Percentiles rank a stretch among this genome's conserved stretches.
Conservation (phyloP, 148 eudicot genomes). For the Persicaria tinctoria region DNA sequence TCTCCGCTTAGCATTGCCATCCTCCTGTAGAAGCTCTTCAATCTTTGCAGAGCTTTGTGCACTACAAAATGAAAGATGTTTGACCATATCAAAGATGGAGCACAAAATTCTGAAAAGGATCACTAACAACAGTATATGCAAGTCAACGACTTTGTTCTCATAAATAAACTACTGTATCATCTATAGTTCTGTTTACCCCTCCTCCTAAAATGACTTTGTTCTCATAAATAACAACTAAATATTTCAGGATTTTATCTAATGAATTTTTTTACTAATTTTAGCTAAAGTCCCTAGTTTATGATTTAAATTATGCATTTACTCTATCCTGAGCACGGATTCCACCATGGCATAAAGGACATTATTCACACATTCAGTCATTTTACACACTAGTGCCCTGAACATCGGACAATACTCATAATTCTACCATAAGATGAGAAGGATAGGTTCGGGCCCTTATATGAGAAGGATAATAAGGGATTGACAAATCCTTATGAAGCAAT, state of each 20-base stretch:
- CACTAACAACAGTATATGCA: background rate
- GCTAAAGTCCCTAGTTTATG: background rate
- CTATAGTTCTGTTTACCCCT: no score
- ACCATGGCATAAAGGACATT: background rate
- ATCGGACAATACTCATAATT: background rate
- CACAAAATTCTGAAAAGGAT: background rate
- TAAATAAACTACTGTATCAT: background rate
- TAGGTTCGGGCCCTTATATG: background rate
- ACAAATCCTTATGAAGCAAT: no score
- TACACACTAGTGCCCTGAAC: background rate
- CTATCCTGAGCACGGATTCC: background rate
- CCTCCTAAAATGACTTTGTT: background rate
- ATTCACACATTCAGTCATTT: background rate
- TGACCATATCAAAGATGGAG: background rate
- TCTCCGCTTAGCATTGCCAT: conserved; percentile 70
- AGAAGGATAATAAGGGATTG: background rate
- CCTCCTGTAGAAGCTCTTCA: conserved; percentile 94
- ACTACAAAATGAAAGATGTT: conserved; percentile 25
- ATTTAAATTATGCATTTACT: background rate
- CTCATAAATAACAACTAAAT: background rate
- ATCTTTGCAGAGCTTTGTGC: conserved; percentile 72
- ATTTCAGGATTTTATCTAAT: background rate
- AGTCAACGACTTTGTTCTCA: no score
- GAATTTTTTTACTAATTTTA: background rate
- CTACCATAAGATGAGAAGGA: background rate